Evolutionary conservation across 1,284 basidiomycete species (phyloP).

Genomic region (Rhodotorula sp.): DNA sequence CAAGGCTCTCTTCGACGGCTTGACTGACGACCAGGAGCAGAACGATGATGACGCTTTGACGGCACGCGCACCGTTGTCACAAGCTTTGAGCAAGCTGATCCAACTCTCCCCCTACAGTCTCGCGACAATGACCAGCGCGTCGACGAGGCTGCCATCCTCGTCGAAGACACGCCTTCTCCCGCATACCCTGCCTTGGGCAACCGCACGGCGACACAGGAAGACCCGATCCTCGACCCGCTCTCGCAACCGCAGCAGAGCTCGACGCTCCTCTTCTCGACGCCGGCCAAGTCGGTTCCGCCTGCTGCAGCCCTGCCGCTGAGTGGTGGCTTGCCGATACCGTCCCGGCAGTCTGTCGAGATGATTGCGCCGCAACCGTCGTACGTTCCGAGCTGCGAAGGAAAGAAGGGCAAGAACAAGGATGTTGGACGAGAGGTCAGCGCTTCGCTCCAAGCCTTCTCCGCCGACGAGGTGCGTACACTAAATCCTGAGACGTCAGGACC

Average conservation of each 20-base stretch:
- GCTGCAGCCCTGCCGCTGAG: not conserved
- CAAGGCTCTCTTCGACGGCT: constrained; percentile 1
- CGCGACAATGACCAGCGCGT: not conserved
- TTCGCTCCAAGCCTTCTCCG: too few relatives aligned
- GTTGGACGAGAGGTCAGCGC: too few relatives aligned
- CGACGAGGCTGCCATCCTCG: not conserved
- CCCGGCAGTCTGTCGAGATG: too few relatives aligned
- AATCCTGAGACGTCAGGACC: not conserved
- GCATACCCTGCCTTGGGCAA: not conserved
- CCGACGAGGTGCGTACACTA: too few relatives aligned
- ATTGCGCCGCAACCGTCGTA: too few relatives aligned
- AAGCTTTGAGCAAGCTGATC: not conserved
- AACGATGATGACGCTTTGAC: not conserved
- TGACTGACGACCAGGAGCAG: not conserved
- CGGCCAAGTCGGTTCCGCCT: not conserved
- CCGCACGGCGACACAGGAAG: not conserved
- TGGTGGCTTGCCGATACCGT: too few relatives aligned
- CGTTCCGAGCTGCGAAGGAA: too few relatives aligned
- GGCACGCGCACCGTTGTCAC: not conserved
- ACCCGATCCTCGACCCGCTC: constrained; percentile 12
- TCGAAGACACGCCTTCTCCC: constrained; percentile 15
- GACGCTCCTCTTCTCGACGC: constrained; percentile 7
- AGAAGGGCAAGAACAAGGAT: too few relatives aligned
- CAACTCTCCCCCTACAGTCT: not conserved
- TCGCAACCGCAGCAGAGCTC: not conserved